These are phyloP conservation scores for Colletotrichum lini DNA, from an alignment of 2,329 filamentous ascomycete species.

Conservation along the genomic window DNA sequence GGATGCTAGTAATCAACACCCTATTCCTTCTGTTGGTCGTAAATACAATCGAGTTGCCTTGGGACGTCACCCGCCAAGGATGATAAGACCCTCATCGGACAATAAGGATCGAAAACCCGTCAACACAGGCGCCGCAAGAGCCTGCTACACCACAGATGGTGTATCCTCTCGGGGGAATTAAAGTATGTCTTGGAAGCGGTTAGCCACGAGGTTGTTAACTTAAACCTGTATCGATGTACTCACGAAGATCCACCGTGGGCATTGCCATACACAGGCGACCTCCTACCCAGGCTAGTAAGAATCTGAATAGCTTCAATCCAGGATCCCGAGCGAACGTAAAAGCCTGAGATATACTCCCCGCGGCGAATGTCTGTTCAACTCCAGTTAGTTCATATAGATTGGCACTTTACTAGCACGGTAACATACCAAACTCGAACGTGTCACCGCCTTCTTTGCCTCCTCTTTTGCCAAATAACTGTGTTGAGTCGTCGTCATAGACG, in stretches of 20 bases:
- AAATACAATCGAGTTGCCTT: not conserved
- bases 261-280: slow-evolving; percentile 89
- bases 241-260: slow-evolving; percentile 85
- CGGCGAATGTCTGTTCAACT: slow-evolving; percentile 78
- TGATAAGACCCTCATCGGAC: slow-evolving; percentile 39
- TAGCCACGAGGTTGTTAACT: slow-evolving; percentile 43
- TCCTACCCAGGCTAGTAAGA: slow-evolving; percentile 88
- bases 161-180: slow-evolving; percentile 92
- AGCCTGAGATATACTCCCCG: slow-evolving; percentile 90
- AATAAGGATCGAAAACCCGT: slow-evolving; percentile 86
- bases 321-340: slow-evolving; percentile 82
- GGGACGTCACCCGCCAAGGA: too few species aligned
- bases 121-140: slow-evolving; percentile 84
- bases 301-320: slow-evolving; percentile 94
- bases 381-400: slow-evolving; percentile 43
- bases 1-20: not conserved
- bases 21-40: not conserved
- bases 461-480: slow-evolving; percentile 87
- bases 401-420: slow-evolving; percentile 11
- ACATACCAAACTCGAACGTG: slow-evolving; percentile 82
- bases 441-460: slow-evolving; percentile 79
- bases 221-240: slow-evolving; percentile 55
- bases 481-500: slow-evolving; percentile 88
- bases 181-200: slow-evolving; percentile 74
- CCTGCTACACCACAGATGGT: slow-evolving; percentile 90